phyloP scores from a whole-genome alignment of 495 filamentous ascomycete species.

The Penicillium malachiteum region DNA sequence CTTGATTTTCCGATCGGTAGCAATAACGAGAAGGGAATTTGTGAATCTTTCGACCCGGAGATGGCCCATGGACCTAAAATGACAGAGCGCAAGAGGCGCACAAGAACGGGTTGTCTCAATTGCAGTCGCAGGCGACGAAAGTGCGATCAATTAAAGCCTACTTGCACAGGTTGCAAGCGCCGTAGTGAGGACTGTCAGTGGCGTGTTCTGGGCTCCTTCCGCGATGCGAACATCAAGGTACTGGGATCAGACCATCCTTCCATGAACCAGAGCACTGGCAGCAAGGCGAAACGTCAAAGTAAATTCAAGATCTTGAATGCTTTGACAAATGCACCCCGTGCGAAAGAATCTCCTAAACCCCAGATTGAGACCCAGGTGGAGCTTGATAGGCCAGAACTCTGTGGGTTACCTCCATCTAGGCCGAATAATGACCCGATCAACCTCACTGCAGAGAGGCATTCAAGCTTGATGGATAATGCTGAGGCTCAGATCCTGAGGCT shows the following conservation, averaged over 20 bases:
- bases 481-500: background rate
- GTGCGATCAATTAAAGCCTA: slow-evolving; percentile 34
- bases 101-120: slow-evolving; percentile 34
- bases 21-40: slow-evolving; percentile 1
- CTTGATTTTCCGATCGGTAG: background rate
- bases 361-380: background rate
- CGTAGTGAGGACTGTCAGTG: slow-evolving; percentile 33
- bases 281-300: slow-evolving; percentile 21
- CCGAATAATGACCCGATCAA: background rate
- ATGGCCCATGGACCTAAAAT: slow-evolving; percentile 6
- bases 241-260: slow-evolving; percentile 32
- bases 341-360: background rate
- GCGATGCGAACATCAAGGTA: slow-evolving; percentile 33
- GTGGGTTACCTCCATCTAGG: background rate
- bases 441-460: background rate
- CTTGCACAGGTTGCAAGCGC: slow-evolving; percentile 31
- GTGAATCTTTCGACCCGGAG: background rate
- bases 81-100: slow-evolving; percentile 27
- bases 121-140: slow-evolving; percentile 34
- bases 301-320: slow-evolving; percentile 33
- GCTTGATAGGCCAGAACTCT: background rate
- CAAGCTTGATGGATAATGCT: background rate
- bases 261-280: slow-evolving; percentile 26
- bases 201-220: slow-evolving; percentile 35
- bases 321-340: background rate